Evolutionary conservation across 179 eudicot species (phyloP).

Genomic region (Sideroxylon spinosum): DNA sequence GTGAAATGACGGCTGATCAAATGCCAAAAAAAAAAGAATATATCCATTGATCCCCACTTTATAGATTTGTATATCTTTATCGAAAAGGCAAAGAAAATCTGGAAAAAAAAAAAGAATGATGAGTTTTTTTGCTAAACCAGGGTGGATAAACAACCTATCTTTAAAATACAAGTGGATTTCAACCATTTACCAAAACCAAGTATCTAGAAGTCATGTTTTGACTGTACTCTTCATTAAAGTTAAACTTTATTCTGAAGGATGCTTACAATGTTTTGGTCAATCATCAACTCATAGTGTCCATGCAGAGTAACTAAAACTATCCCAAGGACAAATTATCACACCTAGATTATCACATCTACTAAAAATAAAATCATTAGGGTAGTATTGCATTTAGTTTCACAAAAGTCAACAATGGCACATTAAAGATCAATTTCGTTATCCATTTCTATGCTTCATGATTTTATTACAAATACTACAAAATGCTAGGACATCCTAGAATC

Average conservation of each 20-base stretch:
- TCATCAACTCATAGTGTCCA: not conserved
- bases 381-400: not conserved
- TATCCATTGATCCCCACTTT: not conserved
- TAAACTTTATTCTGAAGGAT: not conserved
- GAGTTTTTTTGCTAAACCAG: too few relatives aligned
- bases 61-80: not conserved
- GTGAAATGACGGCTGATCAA: not conserved
- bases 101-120: not conserved
- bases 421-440: not conserved
- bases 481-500: not conserved
- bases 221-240: not conserved
- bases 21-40: not conserved
- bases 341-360: not conserved
- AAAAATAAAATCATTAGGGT: not conserved
- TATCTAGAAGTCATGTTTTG: too few relatives aligned
- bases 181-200: too few relatives aligned
- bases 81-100: not conserved
- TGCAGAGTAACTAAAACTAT: not conserved
- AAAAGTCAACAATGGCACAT: not conserved
- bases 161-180: too few relatives aligned
- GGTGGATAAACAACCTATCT: too few relatives aligned
- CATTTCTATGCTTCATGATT: not conserved
- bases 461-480: not conserved
- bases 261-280: not conserved
- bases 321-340: not conserved